Conservation (phyloP, 108 stramenopile genomes). For the Pseudonitzschia pungens region DNA sequence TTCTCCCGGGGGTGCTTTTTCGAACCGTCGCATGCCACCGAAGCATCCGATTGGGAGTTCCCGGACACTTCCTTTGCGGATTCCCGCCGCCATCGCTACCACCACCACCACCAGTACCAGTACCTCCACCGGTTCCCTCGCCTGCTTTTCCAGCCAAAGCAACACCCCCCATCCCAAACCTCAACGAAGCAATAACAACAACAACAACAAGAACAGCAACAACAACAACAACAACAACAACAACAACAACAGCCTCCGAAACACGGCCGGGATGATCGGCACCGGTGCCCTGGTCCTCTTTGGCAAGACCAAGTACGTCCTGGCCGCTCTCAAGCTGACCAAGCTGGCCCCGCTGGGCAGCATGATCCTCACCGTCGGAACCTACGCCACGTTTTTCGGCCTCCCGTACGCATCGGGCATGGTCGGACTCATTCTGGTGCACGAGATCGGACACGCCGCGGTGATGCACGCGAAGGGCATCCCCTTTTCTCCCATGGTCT, state of each 20-base stretch:
- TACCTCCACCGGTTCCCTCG: slow-evolving; percentile 26
- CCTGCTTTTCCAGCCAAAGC: slow-evolving; percentile 44
- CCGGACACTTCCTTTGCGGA: neutral
- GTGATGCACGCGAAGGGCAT: slow-evolving; percentile 77
- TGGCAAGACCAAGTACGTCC: slow-evolving; percentile 87
- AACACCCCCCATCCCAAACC: slow-evolving; percentile 19
- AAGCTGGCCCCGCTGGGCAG: slow-evolving; percentile 85
- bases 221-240: slow-evolving; percentile 27
- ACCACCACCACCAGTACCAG: slow-evolving; percentile 5
- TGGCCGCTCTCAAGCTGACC: slow-evolving; percentile 87
- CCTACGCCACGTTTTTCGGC: slow-evolving; percentile 88
- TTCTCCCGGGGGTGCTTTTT: too few relatives aligned
- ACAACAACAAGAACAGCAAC: neutral
- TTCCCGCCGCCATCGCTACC: neutral
- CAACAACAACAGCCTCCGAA: slow-evolving; percentile 43
- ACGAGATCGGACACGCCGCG: slow-evolving; percentile 86
- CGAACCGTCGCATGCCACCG: too few relatives aligned
- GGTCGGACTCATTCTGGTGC: slow-evolving; percentile 86
- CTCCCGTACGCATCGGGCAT: slow-evolving; percentile 89
- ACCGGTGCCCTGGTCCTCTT: slow-evolving; percentile 62
- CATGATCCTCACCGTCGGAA: slow-evolving; percentile 85
- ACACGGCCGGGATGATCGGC: slow-evolving; percentile 51
- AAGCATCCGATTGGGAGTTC: too few relatives aligned
- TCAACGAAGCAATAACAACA: slow-evolving; percentile 19
- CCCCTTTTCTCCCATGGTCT: slow-evolving; percentile 90